A percentile compares a stretch with the other conserved stretches of the same genome.
Conservation (phyloP, 805 yeast species). For the Suhomyces emberorum region DNA sequence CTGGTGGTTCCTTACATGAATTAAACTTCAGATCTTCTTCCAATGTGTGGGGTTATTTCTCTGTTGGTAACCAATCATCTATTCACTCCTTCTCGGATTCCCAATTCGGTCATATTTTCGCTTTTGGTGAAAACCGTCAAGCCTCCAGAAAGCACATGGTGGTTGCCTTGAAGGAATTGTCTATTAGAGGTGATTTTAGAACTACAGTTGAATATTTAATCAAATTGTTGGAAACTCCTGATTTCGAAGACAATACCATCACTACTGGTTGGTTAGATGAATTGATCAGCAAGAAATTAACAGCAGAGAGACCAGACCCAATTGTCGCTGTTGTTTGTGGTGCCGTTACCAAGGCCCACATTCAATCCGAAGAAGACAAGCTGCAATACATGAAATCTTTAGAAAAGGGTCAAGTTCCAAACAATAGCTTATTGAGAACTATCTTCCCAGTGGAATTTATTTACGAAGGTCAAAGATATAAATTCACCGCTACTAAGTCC, state of each 20-base stretch:
- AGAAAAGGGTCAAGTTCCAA: slow-evolving; percentile 94
- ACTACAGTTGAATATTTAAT: slow-evolving; percentile 97
- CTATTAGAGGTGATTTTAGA: slow-evolving; percentile 97
- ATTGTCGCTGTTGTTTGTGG: slow-evolving; percentile 92
- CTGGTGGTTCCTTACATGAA: slow-evolving; percentile 95
- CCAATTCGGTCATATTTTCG: slow-evolving; percentile 98
- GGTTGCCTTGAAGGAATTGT: slow-evolving; percentile 92
- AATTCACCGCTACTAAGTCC: slow-evolving; percentile 93
- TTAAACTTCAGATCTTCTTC: slow-evolving; percentile 95
- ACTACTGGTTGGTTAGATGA: slow-evolving; percentile 99
- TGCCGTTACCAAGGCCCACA: slow-evolving; percentile 93
- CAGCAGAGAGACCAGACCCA: slow-evolving; percentile 96
- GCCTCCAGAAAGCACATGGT: slow-evolving; percentile 99
- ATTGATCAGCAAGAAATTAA: slow-evolving; percentile 85
- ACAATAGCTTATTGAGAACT: slow-evolving; percentile 75
- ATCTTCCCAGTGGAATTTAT: slow-evolving; percentile 92
- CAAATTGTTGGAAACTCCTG: slow-evolving; percentile 92
- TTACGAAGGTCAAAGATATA: slow-evolving; percentile 88
- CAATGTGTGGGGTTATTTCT: slow-evolving; percentile 99
- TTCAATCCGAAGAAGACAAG: slow-evolving; percentile 67
- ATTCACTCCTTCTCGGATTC: slow-evolving; percentile 98
- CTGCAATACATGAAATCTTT: slow-evolving; percentile 70
- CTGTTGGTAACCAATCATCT: slow-evolving; percentile 93
- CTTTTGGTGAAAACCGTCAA: slow-evolving; percentile 97
- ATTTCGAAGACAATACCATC: slow-evolving; percentile 91